Evolutionary conservation across 345 rosid species (phyloP), one percentile per base, ranked within the genome.

Genomic region (Eucalyptus curtisii): DNA sequence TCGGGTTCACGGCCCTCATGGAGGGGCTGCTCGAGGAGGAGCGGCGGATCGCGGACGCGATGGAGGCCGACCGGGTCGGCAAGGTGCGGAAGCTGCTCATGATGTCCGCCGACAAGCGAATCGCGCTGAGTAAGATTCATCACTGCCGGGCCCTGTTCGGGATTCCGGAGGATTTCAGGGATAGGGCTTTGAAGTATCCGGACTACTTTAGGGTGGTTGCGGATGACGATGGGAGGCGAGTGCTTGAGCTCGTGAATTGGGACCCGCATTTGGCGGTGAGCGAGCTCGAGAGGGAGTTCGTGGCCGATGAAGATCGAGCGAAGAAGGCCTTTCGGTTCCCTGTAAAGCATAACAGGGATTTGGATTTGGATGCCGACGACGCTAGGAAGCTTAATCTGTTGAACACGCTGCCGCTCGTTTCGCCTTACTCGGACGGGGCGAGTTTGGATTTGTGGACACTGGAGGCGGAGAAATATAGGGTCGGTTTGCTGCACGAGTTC

Each of bases 381-480:
- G 50, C 87, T 7, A 92, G 91, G 91, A 96, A 91, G 88, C 87
- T 97, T 87, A 94, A 95, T 89, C 59, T 90, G 61, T 87, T 96
- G 90, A 96, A 95, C 89, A 94, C 97, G 0, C 90, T 97, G 57
- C 99, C 99, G 0, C 88, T 96, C 89, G 98, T 97, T 89, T 97
- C 98, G 2, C 99, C 99, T 1, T 97, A 96, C 88, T 92, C 95
- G 1, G 97, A 95, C 22, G 99, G 99, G 47, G 93, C 93, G 87
- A 93, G 90, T 89, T 76, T 92, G 57, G 95, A 96, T 86, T 47
- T 91, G 10, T 96, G 99, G 99, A 94, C 94, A 4, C 90, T 96
- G 91, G 99, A 96, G 59, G 99, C 99, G 4, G 97, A 97, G 95
- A 97, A 97, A 90, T 95, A 97, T 31, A 92, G 99, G 85, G 94